Evolutionary conservation across 495 filamentous ascomycete genomes (phyloP), one percentile per base, ranked within the genome.

Genomic region (Daldinia concentrica): DNA sequence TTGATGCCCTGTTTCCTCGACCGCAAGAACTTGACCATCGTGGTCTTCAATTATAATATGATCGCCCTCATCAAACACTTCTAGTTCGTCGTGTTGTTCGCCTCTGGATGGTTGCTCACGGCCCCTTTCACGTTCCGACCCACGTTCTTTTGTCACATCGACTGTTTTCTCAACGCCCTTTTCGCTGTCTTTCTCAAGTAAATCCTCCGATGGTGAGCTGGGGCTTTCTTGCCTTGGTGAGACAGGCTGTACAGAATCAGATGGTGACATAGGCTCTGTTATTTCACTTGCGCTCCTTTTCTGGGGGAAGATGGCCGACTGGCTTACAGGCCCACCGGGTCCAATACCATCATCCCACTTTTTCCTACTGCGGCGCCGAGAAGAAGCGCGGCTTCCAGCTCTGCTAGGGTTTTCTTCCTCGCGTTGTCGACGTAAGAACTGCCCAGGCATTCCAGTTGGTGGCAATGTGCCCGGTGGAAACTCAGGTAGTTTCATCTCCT

Each of bases 291-390:
- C 75, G 71, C 77, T 82, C 58, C 84, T 84, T 52, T 87, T 85
- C 57, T 87, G 85, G 45, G 95, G 95, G 69, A 86, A 86, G 73
- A 99, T 98, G 19, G 95, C 95, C 37, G 95, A 97, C 78, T 97
- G 89, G 63, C 87, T 92, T 65, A 99, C 92, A 5, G 94, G 95
- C 0, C 95, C 95, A 60, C 95, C 95, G 6, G 91, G 90, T 26
- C 92, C 90, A 70, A 87, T 89, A 1, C 89, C 91, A 58, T 88
- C 83, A 64, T 90, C 89, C 86, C 89, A 91, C 78, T 79, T 84
- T 80, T 88, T 93, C 64, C 85, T 91, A 62, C 85, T 90, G 63
- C 90, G 85, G 15, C 89, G 82, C 9, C 86, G 82, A 64, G 89
- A 91, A 8, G 89, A 87, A 8, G 88, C 72, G 36, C 89, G 84